A percentile compares a stretch with the other conserved stretches of the same genome.
These are phyloP conservation scores for Erucastrum elatum DNA, from an alignment of 345 rosid genomes.

Conservation along the genomic window DNA sequence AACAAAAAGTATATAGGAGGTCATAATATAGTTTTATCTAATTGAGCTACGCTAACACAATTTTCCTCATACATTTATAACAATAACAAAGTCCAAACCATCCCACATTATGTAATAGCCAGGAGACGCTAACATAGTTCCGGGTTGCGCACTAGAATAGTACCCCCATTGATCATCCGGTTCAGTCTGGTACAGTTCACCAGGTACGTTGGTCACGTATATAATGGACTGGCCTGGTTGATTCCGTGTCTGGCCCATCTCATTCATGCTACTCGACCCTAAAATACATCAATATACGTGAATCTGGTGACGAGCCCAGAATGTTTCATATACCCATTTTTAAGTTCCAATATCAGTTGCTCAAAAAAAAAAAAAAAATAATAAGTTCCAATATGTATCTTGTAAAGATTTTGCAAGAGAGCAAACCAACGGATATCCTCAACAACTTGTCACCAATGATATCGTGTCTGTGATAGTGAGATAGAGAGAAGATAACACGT, in stretches of 20 bases:
- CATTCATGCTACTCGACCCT: neutral
- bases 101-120: slow-evolving; percentile 30
- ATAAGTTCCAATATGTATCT: neutral
- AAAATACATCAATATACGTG: neutral
- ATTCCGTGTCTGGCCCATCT: neutral
- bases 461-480: neutral
- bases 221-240: slow-evolving; percentile 1
- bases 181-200: slow-evolving; percentile 42
- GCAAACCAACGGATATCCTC: neutral
- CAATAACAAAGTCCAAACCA: neutral
- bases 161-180: slow-evolving; percentile 39
- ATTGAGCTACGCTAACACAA: neutral
- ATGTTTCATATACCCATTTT: neutral
- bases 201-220: slow-evolving; percentile 49
- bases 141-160: slow-evolving; percentile 42
- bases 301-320: neutral
- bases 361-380: too few species aligned
- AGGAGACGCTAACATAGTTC: slow-evolving; percentile 19
- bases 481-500: slow-evolving; percentile 25
- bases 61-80: neutral
- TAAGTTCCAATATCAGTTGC: neutral
- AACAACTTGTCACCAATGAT: neutral
- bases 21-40: neutral
- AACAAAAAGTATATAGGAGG: too few species aligned
- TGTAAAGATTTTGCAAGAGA: neutral